phyloP scores from a whole-genome alignment of 164 flowering plant species.

The grape (Vitis vinifera) region ASM3070453v1 NC_081817.1:26701501-26702000 shows the following conservation, averaged over 20 bases:
- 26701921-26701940: neutral
- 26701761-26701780: conserved; percentile 22
- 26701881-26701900: too few relatives aligned
- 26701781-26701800: neutral
- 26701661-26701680: conserved; percentile 86
- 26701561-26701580: conserved; percentile 89
- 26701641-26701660: conserved; percentile 93
- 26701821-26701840: neutral
- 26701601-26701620: conserved; percentile 86
- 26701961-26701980: neutral
- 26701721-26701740: conserved; percentile 75
- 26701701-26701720: conserved; percentile 86
- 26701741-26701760: conserved; percentile 84
- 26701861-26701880: too few relatives aligned
- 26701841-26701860: too few relatives aligned
- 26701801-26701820: neutral
- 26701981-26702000: neutral
- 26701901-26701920: neutral
- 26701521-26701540: conserved; percentile 84
- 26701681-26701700: conserved; percentile 85
- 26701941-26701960: neutral
- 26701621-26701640: conserved; percentile 88
- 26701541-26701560: conserved; percentile 72
- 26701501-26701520: conserved; percentile 24
- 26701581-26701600: conserved; percentile 82